A percentile compares a stretch with the other conserved stretches of the same genome.
Conservation (phyloP, 1,284 basidiomycete species). For the Tilletia walkeri region DNA sequence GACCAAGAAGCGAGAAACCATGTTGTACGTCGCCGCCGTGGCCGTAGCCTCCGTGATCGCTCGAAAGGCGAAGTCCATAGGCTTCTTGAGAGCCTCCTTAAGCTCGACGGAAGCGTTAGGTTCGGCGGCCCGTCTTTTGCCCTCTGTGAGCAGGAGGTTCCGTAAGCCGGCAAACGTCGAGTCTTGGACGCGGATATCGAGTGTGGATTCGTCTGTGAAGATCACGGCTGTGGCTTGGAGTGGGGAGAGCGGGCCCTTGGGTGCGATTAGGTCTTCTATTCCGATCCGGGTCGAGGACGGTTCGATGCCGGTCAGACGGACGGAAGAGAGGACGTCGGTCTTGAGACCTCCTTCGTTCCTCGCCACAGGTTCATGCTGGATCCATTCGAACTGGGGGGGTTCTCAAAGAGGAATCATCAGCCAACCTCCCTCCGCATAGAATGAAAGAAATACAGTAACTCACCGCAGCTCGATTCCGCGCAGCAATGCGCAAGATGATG, state of each 20-base stretch:
- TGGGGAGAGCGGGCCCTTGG: constrained; percentile 24
- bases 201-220: constrained; percentile 57
- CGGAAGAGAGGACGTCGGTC: constrained; percentile 49
- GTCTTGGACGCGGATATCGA: constrained; percentile 49
- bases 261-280: not conserved
- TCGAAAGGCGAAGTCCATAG: not conserved
- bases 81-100: not conserved
- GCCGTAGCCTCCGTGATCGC: constrained; percentile 56
- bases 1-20: constrained; percentile 59
- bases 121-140: constrained; percentile 27
- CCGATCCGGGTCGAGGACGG: constrained; percentile 20
- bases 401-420: too few species aligned
- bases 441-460: not conserved
- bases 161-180: constrained; percentile 42
- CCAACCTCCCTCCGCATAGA: too few species aligned
- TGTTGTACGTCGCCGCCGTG: constrained; percentile 58
- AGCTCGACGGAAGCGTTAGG: constrained; percentile 40
- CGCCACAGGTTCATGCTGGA: constrained; percentile 57
- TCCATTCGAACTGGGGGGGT: constrained; percentile 56
- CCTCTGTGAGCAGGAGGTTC: constrained; percentile 45
- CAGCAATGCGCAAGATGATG: constrained; percentile 58
- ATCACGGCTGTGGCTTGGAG: constrained; percentile 52
- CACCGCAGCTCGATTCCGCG: constrained; percentile 55
- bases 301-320: constrained; percentile 41
- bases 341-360: constrained; percentile 55